Evolutionary conservation across 202 grass and related monocot genomes (phyloP).

Genomic region (Tripidium arundinaceum): DNA sequence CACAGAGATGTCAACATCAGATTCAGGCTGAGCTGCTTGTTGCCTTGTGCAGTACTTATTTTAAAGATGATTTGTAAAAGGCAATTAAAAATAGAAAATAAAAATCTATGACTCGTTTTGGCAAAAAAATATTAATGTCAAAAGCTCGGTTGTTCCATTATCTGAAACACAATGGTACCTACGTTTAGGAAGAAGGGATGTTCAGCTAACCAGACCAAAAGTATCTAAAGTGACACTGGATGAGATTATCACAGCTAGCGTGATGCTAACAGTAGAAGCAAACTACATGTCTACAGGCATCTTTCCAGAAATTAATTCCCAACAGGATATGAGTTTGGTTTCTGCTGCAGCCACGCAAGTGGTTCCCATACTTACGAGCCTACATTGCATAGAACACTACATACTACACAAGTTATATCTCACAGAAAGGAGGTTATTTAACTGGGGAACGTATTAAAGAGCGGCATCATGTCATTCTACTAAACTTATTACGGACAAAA

Average conservation of each 20-base stretch:
- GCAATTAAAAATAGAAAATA: too few species aligned
- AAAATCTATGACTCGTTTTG: too few species aligned
- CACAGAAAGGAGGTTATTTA: neutral
- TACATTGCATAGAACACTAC: neutral
- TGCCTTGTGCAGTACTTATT: too few species aligned
- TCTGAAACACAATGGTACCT: too few species aligned
- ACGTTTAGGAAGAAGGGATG: too few species aligned
- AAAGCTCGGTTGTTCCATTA: too few species aligned
- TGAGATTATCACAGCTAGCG: neutral
- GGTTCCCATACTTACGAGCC: neutral
- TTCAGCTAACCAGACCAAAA: neutral
- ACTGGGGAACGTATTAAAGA: neutral
- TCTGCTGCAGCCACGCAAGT: neutral
- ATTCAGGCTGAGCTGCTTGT: too few species aligned
- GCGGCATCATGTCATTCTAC: neutral
- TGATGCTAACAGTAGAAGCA: neutral
- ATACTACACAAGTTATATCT: neutral
- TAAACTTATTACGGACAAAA: neutral
- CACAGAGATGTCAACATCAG: too few species aligned
- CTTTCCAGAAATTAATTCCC: neutral
- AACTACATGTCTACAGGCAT: neutral
- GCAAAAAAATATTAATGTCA: too few species aligned
- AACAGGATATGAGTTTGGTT: neutral
- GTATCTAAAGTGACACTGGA: neutral
- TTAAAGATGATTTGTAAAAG: too few species aligned